Evolutionary conservation across 1,139 yeast genomes (phyloP), one percentile per base, ranked within the genome.

Genomic region (Keqinozyma sinolaborantium): DNA sequence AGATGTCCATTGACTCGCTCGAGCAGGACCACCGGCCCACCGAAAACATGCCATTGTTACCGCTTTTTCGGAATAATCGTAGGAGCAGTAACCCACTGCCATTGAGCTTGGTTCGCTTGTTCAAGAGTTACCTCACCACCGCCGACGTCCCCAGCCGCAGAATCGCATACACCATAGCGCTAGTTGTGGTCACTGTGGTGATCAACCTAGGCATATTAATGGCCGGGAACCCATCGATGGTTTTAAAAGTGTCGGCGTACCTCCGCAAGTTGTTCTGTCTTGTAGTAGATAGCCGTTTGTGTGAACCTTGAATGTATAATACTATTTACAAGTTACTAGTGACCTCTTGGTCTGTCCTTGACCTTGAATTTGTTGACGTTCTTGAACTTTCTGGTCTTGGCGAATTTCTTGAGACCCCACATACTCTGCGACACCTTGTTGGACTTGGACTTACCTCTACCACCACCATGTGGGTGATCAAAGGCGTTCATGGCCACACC

Each of bases 381-480:
- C 64, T 84, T 87, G 55, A 94, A 94, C 51, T 83, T 80, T 65
- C 98, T 82, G 21, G 98, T 92, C 77, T 88, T 90, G 68, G 80
- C 90, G 37, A 87, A 84, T 61, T 92, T 94, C 76, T 90, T 90
- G 45, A 82, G 82, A 54, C 99, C 98, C 97, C 97, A 92, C 64
- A 95, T 94, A 38, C 96, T 85, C 70, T 84, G 88, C 10, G 97
- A 85, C 33, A 84, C 75, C 69, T 87, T 90, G 64, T 90, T 90
- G 43, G 95, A 86, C 79, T 94, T 92, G 38, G 95, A 85, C 62
- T 92, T 94, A 77, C 99, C 99, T 75, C 98, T 83, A 67, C 99
- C 99, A 83, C 99, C 99, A 73, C 99, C 99, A 53, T 88, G 94
- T 46, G 99, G 99, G 70, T 92, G 99, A 63, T 92, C 97, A 55